These are phyloP conservation scores for Conringia planisiliqua DNA, from an alignment of 345 rosid species.

Conservation along the genomic window DNA sequence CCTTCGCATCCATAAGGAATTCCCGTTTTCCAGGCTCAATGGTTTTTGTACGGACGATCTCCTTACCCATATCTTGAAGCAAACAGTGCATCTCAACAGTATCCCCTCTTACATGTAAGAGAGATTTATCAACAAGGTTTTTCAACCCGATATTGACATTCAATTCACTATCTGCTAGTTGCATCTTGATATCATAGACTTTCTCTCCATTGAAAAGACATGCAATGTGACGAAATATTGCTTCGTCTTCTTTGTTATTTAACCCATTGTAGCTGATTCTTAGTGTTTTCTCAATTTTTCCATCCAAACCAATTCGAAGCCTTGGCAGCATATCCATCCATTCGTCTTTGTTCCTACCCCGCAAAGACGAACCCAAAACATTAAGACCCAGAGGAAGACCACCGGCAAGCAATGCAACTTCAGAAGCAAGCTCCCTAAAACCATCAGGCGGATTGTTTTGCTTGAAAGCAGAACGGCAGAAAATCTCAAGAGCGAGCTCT, in stretches of 20 bases:
- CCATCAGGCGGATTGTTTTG: background rate
- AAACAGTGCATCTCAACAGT: constrained; percentile 17
- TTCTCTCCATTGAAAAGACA: constrained; percentile 8
- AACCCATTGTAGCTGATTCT: constrained; percentile 27
- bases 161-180: background rate
- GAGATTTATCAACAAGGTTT: constrained; percentile 15
- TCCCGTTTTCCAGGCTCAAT: constrained; percentile 6
- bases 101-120: background rate
- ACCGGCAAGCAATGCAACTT: background rate
- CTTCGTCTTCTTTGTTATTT: background rate
- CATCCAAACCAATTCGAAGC: background rate
- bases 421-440: background rate
- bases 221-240: constrained; percentile 30
- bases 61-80: constrained; percentile 25
- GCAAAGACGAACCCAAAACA: constrained; percentile 15
- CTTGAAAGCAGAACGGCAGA: background rate
- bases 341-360: background rate
- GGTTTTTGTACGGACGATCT: constrained; percentile 5
- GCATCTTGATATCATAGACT: background rate
- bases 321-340: constrained; percentile 11
- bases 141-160: background rate
- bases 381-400: constrained; percentile 32
- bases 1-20: constrained; percentile 8
- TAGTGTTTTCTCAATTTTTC: background rate
- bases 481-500: background rate